These are phyloP conservation scores for Fusarium metavorans DNA, from an alignment of 2,329 filamentous ascomycete species.

Conservation along the genomic window DNA sequence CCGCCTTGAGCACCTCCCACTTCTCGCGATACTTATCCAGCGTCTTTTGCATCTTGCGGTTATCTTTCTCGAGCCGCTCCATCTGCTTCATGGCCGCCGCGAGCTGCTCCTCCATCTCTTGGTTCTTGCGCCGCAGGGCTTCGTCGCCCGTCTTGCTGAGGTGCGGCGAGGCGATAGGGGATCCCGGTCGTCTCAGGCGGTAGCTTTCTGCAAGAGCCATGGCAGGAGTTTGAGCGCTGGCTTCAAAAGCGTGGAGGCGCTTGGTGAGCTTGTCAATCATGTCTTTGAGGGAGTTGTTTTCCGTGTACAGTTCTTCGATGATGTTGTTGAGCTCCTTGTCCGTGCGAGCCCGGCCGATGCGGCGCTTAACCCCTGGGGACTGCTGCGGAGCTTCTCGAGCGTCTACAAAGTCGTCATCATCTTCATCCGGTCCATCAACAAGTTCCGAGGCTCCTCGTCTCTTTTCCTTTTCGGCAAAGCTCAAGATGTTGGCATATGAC, in stretches of 20 bases:
- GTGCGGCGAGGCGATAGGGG: constrained; percentile 56
- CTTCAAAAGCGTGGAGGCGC: constrained; percentile 92
- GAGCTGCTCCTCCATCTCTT: constrained; percentile 77
- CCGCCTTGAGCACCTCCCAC: constrained; percentile 72
- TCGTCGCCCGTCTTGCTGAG: constrained; percentile 47
- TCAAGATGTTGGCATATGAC: constrained; percentile 91
- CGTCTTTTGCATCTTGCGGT: constrained; percentile 67
- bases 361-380: constrained; percentile 56
- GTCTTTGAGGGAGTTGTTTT: constrained; percentile 88
- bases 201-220: constrained; percentile 88
- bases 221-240: constrained; percentile 88
- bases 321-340: constrained; percentile 71
- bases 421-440: constrained; percentile 66
- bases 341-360: constrained; percentile 54
- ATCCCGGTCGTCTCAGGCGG: constrained; percentile 69
- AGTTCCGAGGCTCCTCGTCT: constrained; percentile 69
- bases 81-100: constrained; percentile 68
- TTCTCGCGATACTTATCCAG: constrained; percentile 70
- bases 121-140: constrained; percentile 61
- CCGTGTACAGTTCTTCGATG: constrained; percentile 87
- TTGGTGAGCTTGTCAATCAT: constrained; percentile 88
- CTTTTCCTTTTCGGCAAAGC: constrained; percentile 75
- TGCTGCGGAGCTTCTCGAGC: constrained; percentile 75
- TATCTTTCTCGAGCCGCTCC: constrained; percentile 74
- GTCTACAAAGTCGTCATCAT: constrained; percentile 90